Conservation (phyloP, 208 protist species). For the Trypanosoma avium region DNA sequence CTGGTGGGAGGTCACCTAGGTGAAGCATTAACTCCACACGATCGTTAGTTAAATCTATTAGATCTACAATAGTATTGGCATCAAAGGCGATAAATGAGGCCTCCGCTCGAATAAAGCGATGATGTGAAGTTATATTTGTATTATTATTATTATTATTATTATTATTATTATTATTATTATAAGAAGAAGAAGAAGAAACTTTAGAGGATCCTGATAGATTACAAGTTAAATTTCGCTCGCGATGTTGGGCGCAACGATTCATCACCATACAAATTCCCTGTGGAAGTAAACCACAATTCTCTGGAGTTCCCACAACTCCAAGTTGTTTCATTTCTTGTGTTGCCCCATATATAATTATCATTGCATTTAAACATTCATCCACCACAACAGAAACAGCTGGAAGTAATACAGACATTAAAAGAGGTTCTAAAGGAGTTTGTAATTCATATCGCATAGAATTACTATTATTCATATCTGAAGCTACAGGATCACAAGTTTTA, state of each 20-base stretch:
- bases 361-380: conserved; percentile 76
- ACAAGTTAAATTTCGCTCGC: background rate
- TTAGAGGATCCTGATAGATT: background rate
- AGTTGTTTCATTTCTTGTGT: conserved; percentile 91
- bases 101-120: conserved; percentile 72
- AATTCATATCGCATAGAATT: conserved; percentile 19
- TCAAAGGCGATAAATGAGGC: conserved; percentile 81
- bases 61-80: conserved; percentile 63
- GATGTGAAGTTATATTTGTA: background rate
- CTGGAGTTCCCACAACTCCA: conserved; percentile 78
- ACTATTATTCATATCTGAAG: conserved; percentile 1
- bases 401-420: conserved; percentile 53
- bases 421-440: conserved; percentile 47
- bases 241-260: conserved; percentile 46
- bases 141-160: background rate
- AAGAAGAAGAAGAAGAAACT: background rate
- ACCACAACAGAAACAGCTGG: conserved; percentile 68
- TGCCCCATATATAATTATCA: conserved; percentile 80
- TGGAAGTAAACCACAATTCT: conserved; percentile 75
- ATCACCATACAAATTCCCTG: conserved; percentile 66
- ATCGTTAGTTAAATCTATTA: conserved; percentile 78
- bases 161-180: background rate
- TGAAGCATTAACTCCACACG: conserved; percentile 71
- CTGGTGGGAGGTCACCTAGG: conserved; percentile 44
- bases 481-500: too few relatives aligned